A percentile compares a stretch with the other conserved stretches of the same genome.
Conservation (phyloP, 805 yeast species). For the Cyberlindnera nakhonratchasimensis region DNA sequence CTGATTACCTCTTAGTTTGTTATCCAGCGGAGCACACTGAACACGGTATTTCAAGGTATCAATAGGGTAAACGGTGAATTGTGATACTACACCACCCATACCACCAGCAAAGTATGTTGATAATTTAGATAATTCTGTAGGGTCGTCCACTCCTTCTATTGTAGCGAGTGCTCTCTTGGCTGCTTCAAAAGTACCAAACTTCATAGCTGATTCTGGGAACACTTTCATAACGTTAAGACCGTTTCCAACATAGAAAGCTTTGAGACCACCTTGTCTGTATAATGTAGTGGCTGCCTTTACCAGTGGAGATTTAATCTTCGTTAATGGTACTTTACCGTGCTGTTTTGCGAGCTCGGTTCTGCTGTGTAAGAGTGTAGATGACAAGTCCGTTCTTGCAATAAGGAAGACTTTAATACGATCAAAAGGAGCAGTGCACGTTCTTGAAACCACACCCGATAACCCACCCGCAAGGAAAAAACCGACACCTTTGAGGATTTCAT, state of each 20-base stretch:
- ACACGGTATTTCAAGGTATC: constrained; percentile 92
- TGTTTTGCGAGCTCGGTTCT: constrained; percentile 45
- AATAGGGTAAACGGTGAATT: constrained; percentile 89
- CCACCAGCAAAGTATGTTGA: constrained; percentile 95
- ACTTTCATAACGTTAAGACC: constrained; percentile 92
- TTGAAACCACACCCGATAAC: constrained; percentile 87
- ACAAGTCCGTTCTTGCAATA: constrained; percentile 83
- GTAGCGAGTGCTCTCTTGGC: constrained; percentile 70
- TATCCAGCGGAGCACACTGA: constrained; percentile 84
- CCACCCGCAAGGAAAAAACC: constrained; percentile 96
- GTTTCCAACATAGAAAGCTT: constrained; percentile 90
- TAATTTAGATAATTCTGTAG: constrained; percentile 62
- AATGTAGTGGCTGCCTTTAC: constrained; percentile 75
- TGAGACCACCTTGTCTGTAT: constrained; percentile 84
- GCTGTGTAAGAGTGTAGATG: constrained; percentile 64
- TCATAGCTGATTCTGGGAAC: constrained; percentile 96
- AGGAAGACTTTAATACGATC: constrained; percentile 92
- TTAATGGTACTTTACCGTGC: constrained; percentile 34
- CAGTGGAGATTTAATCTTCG: constrained; percentile 66
- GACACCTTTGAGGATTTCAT: constrained; percentile 75
- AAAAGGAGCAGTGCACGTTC: constrained; percentile 96
- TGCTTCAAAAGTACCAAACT: constrained; percentile 92
- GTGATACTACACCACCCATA: constrained; percentile 91
- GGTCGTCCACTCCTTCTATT: constrained; percentile 72
- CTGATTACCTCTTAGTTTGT: constrained; percentile 55